These are phyloP conservation scores for Mycena polygramma DNA, from an alignment of 768 basidiomycete species.

Conservation along the genomic window DNA sequence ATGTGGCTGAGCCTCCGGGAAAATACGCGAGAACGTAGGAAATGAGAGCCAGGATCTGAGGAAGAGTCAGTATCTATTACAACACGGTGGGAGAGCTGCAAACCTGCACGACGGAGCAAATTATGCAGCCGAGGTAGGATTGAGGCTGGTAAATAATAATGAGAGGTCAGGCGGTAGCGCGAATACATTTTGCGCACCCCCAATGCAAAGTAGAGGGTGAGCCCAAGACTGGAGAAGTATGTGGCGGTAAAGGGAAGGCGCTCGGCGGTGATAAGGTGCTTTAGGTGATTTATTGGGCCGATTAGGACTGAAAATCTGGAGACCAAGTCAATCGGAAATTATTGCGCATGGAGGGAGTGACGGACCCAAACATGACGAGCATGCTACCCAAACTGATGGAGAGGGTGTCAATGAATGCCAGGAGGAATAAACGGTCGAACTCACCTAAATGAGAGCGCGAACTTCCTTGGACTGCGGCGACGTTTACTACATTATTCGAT, in stretches of 20 bases:
- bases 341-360: slow-evolving; percentile 1
- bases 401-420: slow-evolving; percentile 16
- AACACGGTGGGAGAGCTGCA: slow-evolving; percentile 23
- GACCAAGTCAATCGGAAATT: not conserved
- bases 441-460: slow-evolving; percentile 89
- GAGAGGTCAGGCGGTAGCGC: slow-evolving; percentile 15
- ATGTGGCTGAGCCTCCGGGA: slow-evolving; percentile 87
- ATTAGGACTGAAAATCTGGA: slow-evolving; percentile 84
- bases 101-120: slow-evolving; percentile 86
- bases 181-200: slow-evolving; percentile 68
- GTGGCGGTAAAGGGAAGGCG: slow-evolving; percentile 86
- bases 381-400: slow-evolving; percentile 80
- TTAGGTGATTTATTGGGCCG: slow-evolving; percentile 92
- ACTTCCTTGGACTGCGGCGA: slow-evolving; percentile 84
- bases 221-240: slow-evolving; percentile 85
- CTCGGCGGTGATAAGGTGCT: slow-evolving; percentile 87
- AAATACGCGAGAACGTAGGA: slow-evolving; percentile 96
- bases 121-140: slow-evolving; percentile 88
- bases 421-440: slow-evolving; percentile 18
- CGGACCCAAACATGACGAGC: slow-evolving; percentile 96
- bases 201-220: slow-evolving; percentile 93
- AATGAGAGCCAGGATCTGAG: slow-evolving; percentile 83
- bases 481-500: slow-evolving; percentile 12
- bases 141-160: slow-evolving; percentile 63
- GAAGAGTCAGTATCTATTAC: not conserved